Evolutionary conservation across 1,139 yeast genomes (phyloP).

Genomic region (Blastobotrys ciferrii): DNA sequence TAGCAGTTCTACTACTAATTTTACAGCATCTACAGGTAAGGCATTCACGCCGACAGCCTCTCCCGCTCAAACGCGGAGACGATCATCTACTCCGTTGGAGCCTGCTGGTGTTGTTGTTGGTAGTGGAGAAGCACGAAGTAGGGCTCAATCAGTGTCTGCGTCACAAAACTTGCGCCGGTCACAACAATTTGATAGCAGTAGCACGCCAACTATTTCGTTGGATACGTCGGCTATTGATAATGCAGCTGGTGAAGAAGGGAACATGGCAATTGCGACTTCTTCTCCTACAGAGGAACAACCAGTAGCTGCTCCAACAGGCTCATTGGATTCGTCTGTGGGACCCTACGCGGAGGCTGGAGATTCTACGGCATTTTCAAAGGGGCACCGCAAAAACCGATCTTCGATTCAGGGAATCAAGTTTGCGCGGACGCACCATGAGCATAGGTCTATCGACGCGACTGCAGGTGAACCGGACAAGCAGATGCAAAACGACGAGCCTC

Average conservation of each 20-base stretch:
- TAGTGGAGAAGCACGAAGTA: not conserved
- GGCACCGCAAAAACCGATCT: slow-evolving; percentile 19
- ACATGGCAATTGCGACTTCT: slow-evolving; percentile 1
- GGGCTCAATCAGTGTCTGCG: not conserved
- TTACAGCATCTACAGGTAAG: not conserved
- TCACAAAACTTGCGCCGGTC: not conserved
- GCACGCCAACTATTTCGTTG: not conserved
- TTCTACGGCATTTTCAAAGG: slow-evolving; percentile 9
- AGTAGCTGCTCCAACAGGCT: not conserved
- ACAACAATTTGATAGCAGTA: not conserved
- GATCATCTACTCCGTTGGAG: not conserved
- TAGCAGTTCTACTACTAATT: not conserved
- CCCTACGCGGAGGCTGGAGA: slow-evolving; percentile 1
- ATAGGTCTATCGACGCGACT: slow-evolving; percentile 5
- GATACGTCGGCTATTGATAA: not conserved
- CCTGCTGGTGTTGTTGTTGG: not conserved
- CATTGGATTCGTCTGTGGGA: not conserved
- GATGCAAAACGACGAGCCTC: no score
- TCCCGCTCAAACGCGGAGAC: not conserved
- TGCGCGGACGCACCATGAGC: slow-evolving; percentile 12
- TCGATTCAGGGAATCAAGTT: slow-evolving; percentile 20
- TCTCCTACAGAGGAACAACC: slow-evolving; percentile 1
- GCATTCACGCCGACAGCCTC: not conserved
- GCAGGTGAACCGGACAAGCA: not conserved
- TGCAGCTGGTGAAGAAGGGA: not conserved